Conservation (phyloP, 805 yeast genomes). For the Metschnikowia amazonensis region DNA sequence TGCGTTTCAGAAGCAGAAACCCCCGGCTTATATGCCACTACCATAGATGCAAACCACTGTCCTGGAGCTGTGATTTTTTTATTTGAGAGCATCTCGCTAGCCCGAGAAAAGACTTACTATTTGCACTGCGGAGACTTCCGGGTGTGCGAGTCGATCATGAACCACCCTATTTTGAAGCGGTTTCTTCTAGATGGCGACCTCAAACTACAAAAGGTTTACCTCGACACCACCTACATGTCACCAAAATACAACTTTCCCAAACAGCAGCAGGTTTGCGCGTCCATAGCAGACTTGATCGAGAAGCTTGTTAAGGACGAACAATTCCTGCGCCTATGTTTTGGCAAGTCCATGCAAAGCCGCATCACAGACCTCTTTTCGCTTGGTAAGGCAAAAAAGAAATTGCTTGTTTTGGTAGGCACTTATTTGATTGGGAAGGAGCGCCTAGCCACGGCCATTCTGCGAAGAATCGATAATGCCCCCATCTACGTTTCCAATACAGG, state of each 20-base stretch:
- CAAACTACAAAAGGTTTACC: slow-evolving; percentile 58
- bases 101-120: slow-evolving; percentile 26
- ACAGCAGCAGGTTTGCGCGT: slow-evolving; percentile 63
- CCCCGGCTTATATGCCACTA: slow-evolving; percentile 49
- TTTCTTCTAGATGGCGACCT: slow-evolving; percentile 17
- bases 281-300: slow-evolving; percentile 52
- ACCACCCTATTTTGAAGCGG: slow-evolving; percentile 27
- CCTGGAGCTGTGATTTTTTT: slow-evolving; percentile 89
- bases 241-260: slow-evolving; percentile 74
- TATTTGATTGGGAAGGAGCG: slow-evolving; percentile 92
- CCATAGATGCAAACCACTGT: slow-evolving; percentile 89
- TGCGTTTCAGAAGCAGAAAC: slow-evolving; percentile 5
- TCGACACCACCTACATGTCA: slow-evolving; percentile 87
- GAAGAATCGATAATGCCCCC: slow-evolving; percentile 43
- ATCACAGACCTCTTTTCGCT: slow-evolving; percentile 34
- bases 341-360: slow-evolving; percentile 32
- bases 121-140: slow-evolving; percentile 95
- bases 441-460: slow-evolving; percentile 65
- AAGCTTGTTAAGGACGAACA: slow-evolving; percentile 28
- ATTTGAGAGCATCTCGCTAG: slow-evolving; percentile 46
- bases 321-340: slow-evolving; percentile 32
- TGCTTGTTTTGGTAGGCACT: slow-evolving; percentile 72
- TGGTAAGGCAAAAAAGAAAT: slow-evolving; percentile 26
- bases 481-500: slow-evolving; percentile 52
- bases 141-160: slow-evolving; percentile 52